A percentile compares a stretch with the other conserved stretches of the same genome.
Evolutionary conservation across 306 rosid genomes (phyloP).

Genomic region (Lathyrus sativus): DNA sequence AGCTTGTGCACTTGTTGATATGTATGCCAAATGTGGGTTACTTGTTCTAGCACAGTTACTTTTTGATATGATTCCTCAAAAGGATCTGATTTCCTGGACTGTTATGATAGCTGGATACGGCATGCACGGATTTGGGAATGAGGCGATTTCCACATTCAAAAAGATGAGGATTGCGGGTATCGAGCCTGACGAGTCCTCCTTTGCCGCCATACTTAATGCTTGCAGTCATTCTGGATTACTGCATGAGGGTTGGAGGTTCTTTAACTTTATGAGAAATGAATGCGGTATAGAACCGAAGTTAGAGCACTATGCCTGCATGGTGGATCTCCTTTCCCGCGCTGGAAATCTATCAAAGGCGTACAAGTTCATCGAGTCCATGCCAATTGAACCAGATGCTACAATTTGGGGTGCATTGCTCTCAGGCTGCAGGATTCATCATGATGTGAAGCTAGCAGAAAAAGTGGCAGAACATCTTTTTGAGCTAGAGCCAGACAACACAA

Average conservation of each 20-base stretch:
- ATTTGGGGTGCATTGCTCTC: constrained; percentile 74
- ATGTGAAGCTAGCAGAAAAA: constrained; percentile 45
- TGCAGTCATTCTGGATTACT: constrained; percentile 71
- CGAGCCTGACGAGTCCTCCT: constrained; percentile 49
- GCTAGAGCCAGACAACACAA: constrained; percentile 69
- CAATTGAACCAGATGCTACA: constrained; percentile 63
- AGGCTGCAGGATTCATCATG: constrained; percentile 59
- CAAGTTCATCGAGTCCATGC: constrained; percentile 58
- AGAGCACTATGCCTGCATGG: constrained; percentile 77
- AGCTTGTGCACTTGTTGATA: constrained; percentile 63
- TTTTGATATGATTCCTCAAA: constrained; percentile 38
- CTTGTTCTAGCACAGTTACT: constrained; percentile 18
- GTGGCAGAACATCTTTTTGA: constrained; percentile 48
- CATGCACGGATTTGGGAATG: constrained; percentile 72
- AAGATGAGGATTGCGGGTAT: constrained; percentile 41
- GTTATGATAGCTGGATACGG: constrained; percentile 53
- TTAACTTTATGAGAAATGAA: constrained; percentile 55
- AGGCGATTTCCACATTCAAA: constrained; percentile 55
- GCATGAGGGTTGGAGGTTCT: constrained; percentile 64
- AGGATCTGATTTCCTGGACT: constrained; percentile 42
- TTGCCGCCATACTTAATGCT: constrained; percentile 63
- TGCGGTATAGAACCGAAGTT: constrained; percentile 53
- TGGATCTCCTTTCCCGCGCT: constrained; percentile 56
- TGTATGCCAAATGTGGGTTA: constrained; percentile 46
- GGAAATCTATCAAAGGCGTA: constrained; percentile 63